Evolutionary conservation across 176 grass and related monocot genomes (phyloP).

Genomic region (Oryza brachyantha): DNA sequence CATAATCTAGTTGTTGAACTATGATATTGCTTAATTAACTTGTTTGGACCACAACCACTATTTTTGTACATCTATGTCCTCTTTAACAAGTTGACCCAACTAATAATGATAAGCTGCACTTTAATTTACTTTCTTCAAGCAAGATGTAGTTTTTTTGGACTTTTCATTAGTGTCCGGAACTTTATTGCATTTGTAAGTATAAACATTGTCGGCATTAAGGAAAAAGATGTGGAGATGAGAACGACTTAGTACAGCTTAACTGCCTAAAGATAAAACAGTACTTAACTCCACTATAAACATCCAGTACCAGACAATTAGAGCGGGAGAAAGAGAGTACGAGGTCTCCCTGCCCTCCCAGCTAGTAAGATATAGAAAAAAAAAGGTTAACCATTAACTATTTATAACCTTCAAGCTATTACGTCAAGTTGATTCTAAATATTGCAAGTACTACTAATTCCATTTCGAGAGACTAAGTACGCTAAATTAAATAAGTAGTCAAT

Average conservation of each 20-base stretch:
- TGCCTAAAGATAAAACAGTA: neutral
- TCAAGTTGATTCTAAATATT: neutral
- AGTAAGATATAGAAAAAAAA: neutral
- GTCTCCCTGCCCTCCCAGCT: neutral
- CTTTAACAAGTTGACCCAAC: neutral
- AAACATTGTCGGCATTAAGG: neutral
- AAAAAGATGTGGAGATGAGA: neutral
- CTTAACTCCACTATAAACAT: neutral
- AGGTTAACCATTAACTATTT: neutral
- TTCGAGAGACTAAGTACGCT: neutral
- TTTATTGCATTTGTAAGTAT: neutral
- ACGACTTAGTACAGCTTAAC: neutral
- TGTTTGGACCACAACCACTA: neutral
- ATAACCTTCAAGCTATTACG: neutral
- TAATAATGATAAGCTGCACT: neutral
- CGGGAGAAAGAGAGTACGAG: neutral
- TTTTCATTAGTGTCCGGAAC: neutral
- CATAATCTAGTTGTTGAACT: neutral
- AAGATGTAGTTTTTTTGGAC: neutral
- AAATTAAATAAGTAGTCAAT: neutral
- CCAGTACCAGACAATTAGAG: neutral
- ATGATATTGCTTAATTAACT: neutral
- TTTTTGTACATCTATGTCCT: neutral
- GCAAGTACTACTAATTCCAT: neutral
- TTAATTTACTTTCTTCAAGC: neutral